A percentile compares a stretch with the other conserved stretches of the same genome.
Conservation (phyloP, 2,329 filamentous ascomycete genomes). For the Fusarium ramigenum region DNA sequence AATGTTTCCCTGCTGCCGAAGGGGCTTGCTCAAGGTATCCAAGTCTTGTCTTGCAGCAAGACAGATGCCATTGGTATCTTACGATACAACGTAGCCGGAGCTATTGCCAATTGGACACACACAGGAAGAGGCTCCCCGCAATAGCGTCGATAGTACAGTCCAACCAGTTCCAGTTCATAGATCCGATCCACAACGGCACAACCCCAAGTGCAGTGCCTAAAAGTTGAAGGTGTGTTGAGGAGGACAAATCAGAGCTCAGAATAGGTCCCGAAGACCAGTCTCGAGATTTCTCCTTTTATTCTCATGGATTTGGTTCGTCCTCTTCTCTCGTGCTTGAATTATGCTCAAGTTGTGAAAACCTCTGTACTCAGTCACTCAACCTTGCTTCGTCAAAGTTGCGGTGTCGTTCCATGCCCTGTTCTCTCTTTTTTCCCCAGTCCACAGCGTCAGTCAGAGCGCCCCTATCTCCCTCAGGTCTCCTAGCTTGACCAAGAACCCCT, state of each 20-base stretch:
- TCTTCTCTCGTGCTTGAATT: not conserved
- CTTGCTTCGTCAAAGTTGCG: slow-evolving; percentile 23
- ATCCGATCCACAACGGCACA: slow-evolving; percentile 30
- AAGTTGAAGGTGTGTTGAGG: slow-evolving; percentile 15
- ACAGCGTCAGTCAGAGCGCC: slow-evolving; percentile 24
- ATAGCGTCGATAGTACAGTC: slow-evolving; percentile 27
- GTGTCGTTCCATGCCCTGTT: slow-evolving; percentile 28
- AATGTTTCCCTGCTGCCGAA: not conserved
- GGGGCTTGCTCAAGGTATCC: not conserved
- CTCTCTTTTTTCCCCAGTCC: not conserved
- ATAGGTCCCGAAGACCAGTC: not conserved
- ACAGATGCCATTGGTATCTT: slow-evolving; percentile 17
- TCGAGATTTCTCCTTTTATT: not conserved
- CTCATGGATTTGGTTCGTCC: not conserved
- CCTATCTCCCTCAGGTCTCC: slow-evolving; percentile 31
- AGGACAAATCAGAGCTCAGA: slow-evolving; percentile 30
- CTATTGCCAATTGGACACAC: slow-evolving; percentile 21
- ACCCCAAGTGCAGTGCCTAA: slow-evolving; percentile 14
- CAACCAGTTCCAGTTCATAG: slow-evolving; percentile 30
- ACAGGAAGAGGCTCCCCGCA: slow-evolving; percentile 11
- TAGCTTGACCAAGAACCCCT: slow-evolving; percentile 15
- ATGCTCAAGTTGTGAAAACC: not conserved
- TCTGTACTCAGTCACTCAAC: not conserved
- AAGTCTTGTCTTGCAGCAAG: slow-evolving; percentile 1
- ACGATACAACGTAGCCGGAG: slow-evolving; percentile 13